Evolutionary conservation across 1,139 yeast species (phyloP), one percentile per base, ranked within the genome.

Genomic region (Yamadazyma aaseri): DNA sequence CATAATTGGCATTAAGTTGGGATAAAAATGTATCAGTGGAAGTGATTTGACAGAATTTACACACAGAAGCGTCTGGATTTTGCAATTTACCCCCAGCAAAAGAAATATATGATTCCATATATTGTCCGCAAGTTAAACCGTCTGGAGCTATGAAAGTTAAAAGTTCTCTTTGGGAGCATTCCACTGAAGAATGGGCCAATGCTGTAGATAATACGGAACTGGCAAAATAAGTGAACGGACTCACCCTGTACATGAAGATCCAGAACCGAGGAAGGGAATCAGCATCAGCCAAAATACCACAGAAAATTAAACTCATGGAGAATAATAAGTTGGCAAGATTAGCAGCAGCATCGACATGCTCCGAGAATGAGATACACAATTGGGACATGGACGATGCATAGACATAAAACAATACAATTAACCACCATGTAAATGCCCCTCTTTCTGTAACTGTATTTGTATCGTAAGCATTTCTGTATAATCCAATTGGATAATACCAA

Each of bases 401-500:
- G 7, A 64, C 44, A 42, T 44, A 60, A 49, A 60, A 57, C 50
- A 61, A 33, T 54, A 75, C 35, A 68, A 67, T 51, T 55, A 54
- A 49, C 59, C 76, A 35, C 71, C 73, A 58, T 59, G 60, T 55
- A 40, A 66, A 52, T 38, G 66, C 58, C 63, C 82, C 71, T 55
- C 73, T 51, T 32, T 53, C 46, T 27, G 42, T 28, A 10, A 54
- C 55, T 1, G 44, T 24, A 34, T 54, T 46, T 20, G 50, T 55
- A 25, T 53, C 45, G 4, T 56, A 56, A 6, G 87, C 84, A 53
- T 81, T 81, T 8, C 51, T 39, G 49, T 79, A 76, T 39, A 80
- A 63, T 2, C 94, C 95, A 42, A 85, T 76, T 5, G 96, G 94
- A 53, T 84, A 87, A 59, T 86, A 87, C 80, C 86, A 86, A 41